Base-by-base conservation (phyloP, 306 rosid genomes). In the Mimosa bimucronata region DNA sequence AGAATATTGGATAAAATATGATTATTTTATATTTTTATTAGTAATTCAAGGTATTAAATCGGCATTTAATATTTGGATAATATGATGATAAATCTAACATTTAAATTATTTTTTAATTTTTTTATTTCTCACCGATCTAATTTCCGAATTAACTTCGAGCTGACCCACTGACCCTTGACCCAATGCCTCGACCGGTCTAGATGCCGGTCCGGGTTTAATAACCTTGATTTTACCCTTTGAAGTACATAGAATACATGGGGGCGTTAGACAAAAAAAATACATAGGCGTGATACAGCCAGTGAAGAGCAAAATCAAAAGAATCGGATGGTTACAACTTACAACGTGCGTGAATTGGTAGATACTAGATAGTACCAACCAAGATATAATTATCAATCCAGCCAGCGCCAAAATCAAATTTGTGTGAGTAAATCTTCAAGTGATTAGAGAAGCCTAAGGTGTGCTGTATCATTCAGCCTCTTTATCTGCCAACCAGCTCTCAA, bases 401-500 rank as follows among this genome's bases (percentile, higher is more conserved):
- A 41, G 28, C 10, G 16, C 74, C 55, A 69, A 69, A 42, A 41
- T 23, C 9, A 2, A 40, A 68, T 23, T 42, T 15, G 48, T 7
- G 4, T 15, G 30, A 23, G 28, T 19, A 76, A 38, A 60, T 57
- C 77, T 69, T 70, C 38, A 37, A 26, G 31, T 61, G 45, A 41
- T 83, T 93, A 95, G 76, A 95, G 91, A 78, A 95, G 98, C 91
- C 99, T 85, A 68, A 95, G 99, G 86, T 95, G 97, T 1, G 96
- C 88, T 9, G 97, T 93, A 74, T 95, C 99, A 21, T 95, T 95
- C 88, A 91, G 57, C 74, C 93, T 88, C 83, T 90, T 95, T 37
- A 95, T 91, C 93, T 91, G 99, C 99, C 98, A 95, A 79, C 99
- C 99, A 48, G 98, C 81, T 88, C 87, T 90, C 86, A 90, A 88